A percentile compares a stretch with the other conserved stretches of the same genome.
Conservation (phyloP, 108 stramenopile genomes). For the Skeletonema costatum region DNA sequence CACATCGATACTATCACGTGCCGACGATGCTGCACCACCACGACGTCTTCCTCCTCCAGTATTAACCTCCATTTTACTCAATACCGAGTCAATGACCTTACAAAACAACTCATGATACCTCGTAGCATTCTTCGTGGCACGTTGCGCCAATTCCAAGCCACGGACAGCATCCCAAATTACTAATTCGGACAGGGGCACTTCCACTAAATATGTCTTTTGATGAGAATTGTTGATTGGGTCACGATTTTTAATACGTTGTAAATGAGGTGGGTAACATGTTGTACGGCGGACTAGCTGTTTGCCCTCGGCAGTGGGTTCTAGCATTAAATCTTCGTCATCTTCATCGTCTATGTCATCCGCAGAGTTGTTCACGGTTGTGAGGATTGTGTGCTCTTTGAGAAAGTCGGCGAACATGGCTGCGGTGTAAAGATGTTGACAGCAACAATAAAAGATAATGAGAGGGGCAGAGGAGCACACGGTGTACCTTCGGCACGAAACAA, state of each 20-base stretch:
- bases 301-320: slow-evolving; percentile 65
- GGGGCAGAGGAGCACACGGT: background rate
- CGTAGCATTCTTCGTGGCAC: slow-evolving; percentile 68
- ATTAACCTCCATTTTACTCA: slow-evolving; percentile 42
- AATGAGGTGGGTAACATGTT: slow-evolving; percentile 65
- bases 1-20: slow-evolving; percentile 78
- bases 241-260: slow-evolving; percentile 80
- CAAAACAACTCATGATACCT: slow-evolving; percentile 79
- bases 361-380: slow-evolving; percentile 31
- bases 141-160: slow-evolving; percentile 66
- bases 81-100: slow-evolving; percentile 62
- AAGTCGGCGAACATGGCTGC: slow-evolving; percentile 64
- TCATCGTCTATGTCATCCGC: slow-evolving; percentile 40
- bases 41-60: slow-evolving; percentile 8
- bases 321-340: slow-evolving; percentile 50
- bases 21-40: background rate
- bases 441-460: background rate
- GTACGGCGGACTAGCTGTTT: slow-evolving; percentile 53
- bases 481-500: background rate
- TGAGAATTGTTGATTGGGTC: slow-evolving; percentile 41
- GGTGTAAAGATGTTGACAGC: background rate
- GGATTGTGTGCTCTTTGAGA: slow-evolving; percentile 71
- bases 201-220: slow-evolving; percentile 62
- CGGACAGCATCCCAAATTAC: slow-evolving; percentile 65
- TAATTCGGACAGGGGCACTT: slow-evolving; percentile 77